Conservation (phyloP, 768 basidiomycete species). For the Tylopilus subfusipes region DNA sequence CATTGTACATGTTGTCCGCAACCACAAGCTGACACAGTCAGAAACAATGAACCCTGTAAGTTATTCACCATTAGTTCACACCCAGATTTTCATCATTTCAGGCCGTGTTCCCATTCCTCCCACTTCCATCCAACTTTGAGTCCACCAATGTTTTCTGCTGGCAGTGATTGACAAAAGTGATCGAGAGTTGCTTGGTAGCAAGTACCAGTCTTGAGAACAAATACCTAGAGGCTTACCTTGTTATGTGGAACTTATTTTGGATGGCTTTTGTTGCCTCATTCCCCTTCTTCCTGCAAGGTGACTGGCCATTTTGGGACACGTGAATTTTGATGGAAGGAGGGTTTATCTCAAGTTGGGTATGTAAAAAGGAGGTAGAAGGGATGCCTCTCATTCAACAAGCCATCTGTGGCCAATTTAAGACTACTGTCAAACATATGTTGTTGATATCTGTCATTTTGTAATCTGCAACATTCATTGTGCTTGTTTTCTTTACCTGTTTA, state of each 20-base stretch:
- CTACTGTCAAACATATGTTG: neutral
- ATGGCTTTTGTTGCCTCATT: neutral
- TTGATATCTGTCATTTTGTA: neutral
- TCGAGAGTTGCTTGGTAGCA: neutral
- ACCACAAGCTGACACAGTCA: neutral
- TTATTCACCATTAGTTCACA: neutral
- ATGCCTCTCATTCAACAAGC: neutral
- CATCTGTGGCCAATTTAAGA: neutral
- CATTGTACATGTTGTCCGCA: neutral
- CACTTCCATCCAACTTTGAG: neutral
- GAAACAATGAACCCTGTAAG: neutral
- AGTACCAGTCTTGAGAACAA: neutral
- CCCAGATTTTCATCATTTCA: neutral
- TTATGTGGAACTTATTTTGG: neutral
- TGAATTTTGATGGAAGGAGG: neutral
- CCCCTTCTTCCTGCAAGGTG: neutral
- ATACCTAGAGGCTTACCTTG: neutral
- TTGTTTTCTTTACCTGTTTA: too few relatives aligned
- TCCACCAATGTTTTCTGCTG: neutral
- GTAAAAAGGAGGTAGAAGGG: neutral
- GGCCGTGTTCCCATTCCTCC: neutral
- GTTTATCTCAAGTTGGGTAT: neutral
- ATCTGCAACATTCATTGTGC: too few relatives aligned
- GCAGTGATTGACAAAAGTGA: neutral
- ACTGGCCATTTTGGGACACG: neutral